Conservation (phyloP, 78 protist genomes). For the Tieghemostelium lacteum region DNA sequence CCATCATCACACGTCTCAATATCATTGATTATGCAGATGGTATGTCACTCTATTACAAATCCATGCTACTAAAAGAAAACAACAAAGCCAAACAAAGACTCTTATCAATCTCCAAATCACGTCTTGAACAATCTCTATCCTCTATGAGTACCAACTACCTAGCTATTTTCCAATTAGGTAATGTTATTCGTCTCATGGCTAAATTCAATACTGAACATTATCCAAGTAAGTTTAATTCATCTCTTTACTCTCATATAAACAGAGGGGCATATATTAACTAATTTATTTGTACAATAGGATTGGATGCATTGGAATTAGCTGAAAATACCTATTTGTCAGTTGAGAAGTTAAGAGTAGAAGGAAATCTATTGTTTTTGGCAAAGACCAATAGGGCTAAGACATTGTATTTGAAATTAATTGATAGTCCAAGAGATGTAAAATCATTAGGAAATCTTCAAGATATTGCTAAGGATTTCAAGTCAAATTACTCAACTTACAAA, state of each 20-base stretch:
- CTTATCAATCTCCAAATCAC: constrained; percentile 15
- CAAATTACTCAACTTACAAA: background rate
- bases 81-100: background rate
- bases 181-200: constrained; percentile 45
- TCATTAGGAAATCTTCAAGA: background rate
- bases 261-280: too few relatives aligned
- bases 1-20: constrained; percentile 50
- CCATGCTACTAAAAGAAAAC: background rate
- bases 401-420: background rate
- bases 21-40: constrained; percentile 76
- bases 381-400: constrained; percentile 17
- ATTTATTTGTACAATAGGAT: background rate
- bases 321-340: constrained; percentile 8
- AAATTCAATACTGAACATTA: background rate
- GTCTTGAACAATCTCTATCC: constrained; percentile 30
- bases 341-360: constrained; percentile 46
- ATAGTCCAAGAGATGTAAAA: background rate
- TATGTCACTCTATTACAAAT: constrained; percentile 61
- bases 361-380: constrained; percentile 17
- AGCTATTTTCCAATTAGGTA: constrained; percentile 67
- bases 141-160: constrained; percentile 64
- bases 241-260: background rate
- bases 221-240: background rate
- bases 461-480: background rate
- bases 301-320: background rate